Conservation (phyloP, 345 rosid genomes). For the Eucalyptus marginata region DNA sequence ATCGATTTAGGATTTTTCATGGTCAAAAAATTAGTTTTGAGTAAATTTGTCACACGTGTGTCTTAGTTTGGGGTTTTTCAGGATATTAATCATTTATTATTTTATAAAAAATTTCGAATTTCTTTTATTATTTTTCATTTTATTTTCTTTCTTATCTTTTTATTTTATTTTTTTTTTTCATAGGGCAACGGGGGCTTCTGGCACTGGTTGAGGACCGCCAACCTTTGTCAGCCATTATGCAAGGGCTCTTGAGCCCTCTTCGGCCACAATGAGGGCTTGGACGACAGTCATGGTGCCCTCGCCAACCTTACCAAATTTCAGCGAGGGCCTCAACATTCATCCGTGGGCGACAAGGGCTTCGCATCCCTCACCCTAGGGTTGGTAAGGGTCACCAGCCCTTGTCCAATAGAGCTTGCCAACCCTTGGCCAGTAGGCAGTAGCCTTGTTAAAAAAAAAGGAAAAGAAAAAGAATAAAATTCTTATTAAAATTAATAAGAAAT, state of each 20-base stretch:
- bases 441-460: rapidly evolving
- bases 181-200: rapidly evolving
- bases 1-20: no score
- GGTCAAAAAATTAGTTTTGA: rapidly evolving
- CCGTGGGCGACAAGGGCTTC: rapidly evolving
- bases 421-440: rapidly evolving
- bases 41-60: no score
- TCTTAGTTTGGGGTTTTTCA: rapidly evolving
- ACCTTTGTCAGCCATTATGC: no score
- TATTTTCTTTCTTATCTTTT: no score
- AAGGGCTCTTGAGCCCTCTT: background rate
- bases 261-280: rapidly evolving
- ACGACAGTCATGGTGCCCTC: background rate
- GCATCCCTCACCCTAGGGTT: background rate
- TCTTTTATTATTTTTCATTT: no score
- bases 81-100: no score
- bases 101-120: no score
- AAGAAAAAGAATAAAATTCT: no score
- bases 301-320: rapidly evolving
- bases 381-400: background rate
- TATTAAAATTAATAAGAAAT: no score
- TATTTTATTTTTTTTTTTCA: rapidly evolving
- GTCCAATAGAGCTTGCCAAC: background rate
- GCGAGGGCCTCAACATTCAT: background rate
- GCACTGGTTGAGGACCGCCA: rapidly evolving